A percentile compares a stretch with the other conserved stretches of the same genome.
phyloP scores from a whole-genome alignment of 345 rosid genomes.

The Luvunga scandens region DNA sequence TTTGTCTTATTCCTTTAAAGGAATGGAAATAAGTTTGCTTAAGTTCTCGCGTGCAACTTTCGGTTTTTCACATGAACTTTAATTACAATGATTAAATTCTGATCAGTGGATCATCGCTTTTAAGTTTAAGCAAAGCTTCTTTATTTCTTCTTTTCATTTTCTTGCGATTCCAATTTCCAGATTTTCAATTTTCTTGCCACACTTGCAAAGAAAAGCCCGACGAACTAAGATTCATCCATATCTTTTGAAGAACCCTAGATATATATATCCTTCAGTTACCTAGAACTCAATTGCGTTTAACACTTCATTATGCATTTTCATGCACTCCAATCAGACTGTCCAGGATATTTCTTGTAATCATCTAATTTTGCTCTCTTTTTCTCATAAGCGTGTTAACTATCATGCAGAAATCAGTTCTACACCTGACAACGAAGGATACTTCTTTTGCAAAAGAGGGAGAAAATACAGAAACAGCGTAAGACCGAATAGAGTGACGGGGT shows the following conservation, averaged over 20 bases:
- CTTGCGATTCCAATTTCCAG: too few relatives aligned
- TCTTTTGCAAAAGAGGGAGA: constrained; percentile 85
- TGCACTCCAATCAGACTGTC: too few relatives aligned
- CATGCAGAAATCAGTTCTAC: constrained; percentile 36
- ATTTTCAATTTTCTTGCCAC: background rate
- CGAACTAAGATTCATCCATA: background rate
- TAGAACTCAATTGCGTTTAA: too few relatives aligned
- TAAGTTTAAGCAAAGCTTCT: background rate
- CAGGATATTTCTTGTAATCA: too few relatives aligned
- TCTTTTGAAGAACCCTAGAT: background rate
- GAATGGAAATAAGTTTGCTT: background rate
- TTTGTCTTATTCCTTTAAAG: background rate
- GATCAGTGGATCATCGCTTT: background rate
- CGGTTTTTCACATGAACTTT: background rate
- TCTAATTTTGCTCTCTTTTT: too few relatives aligned
- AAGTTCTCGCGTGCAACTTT: background rate
- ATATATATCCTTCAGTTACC: too few relatives aligned
- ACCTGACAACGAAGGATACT: constrained; percentile 71
- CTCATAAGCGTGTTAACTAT: background rate
- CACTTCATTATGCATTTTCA: too few relatives aligned
- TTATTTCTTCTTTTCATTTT: background rate
- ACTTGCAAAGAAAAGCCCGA: background rate
- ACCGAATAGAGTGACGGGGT: constrained; percentile 90
- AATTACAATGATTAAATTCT: background rate
- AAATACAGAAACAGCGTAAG: constrained; percentile 89